Evolutionary conservation across 805 yeast species (phyloP).

Genomic region (Sugiyamaella valdiviana): DNA sequence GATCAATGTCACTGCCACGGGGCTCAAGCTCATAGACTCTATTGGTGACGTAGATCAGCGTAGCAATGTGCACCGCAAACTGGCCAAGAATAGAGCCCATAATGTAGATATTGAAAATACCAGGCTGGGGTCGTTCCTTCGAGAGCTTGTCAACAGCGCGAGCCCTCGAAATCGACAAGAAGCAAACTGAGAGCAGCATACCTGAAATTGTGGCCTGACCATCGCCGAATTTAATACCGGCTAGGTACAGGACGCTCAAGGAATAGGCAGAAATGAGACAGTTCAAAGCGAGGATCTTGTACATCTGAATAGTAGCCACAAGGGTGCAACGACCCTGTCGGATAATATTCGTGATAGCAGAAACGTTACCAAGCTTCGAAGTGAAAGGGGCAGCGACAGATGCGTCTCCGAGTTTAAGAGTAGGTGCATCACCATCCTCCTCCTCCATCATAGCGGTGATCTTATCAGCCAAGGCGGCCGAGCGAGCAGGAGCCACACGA

Average conservation of each 20-base stretch:
- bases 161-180: constrained; percentile 91
- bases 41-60: constrained; percentile 73
- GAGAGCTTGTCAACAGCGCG: constrained; percentile 83
- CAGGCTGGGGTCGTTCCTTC: constrained; percentile 93
- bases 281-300: constrained; percentile 92
- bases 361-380: constrained; percentile 84
- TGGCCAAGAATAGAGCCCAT: constrained; percentile 98
- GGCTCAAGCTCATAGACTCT: constrained; percentile 89
- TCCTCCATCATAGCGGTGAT: constrained; percentile 51
- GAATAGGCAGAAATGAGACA: constrained; percentile 97
- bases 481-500: constrained; percentile 34
- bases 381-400: constrained; percentile 99
- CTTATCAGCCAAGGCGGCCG: constrained; percentile 54
- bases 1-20: constrained; percentile 81
- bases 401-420: constrained; percentile 93
- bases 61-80: constrained; percentile 82
- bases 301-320: constrained; percentile 97
- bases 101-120: constrained; percentile 88
- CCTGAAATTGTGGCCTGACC: constrained; percentile 98
- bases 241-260: constrained; percentile 83
- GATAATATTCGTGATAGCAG: constrained; percentile 85
- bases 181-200: constrained; percentile 82
- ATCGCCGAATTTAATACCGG: constrained; percentile 98
- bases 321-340: constrained; percentile 98
- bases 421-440: constrained; percentile 80